Conservation (phyloP, 1,284 basidiomycete genomes). For the Cerioporus squamosus region DNA sequence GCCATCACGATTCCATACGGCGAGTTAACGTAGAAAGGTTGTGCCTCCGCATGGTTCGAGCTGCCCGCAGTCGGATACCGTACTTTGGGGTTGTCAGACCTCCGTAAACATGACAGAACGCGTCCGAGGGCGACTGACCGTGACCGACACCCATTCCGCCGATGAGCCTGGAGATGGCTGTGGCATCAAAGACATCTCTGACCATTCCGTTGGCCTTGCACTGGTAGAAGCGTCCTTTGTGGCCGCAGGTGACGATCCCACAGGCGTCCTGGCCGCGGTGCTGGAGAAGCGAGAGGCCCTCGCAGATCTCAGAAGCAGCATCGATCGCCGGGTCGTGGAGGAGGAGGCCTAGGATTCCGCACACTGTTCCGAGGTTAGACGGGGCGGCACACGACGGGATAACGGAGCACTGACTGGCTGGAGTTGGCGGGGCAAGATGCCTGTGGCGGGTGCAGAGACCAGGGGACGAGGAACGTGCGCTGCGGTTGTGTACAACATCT, state of each 20-base stretch:
- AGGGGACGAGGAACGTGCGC: slow-evolving; percentile 14
- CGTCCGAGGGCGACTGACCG: slow-evolving; percentile 57
- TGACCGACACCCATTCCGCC: slow-evolving; percentile 99
- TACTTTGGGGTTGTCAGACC: slow-evolving; percentile 52
- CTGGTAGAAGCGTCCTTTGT: slow-evolving; percentile 95
- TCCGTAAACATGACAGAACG: background rate
- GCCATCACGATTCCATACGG: slow-evolving; percentile 99
- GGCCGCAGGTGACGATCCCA: slow-evolving; percentile 96
- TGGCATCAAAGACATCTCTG: slow-evolving; percentile 92
- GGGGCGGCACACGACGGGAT: background rate
- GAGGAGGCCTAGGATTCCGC: slow-evolving; percentile 87
- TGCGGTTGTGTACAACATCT: slow-evolving; percentile 17
- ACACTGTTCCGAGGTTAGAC: slow-evolving; percentile 54
- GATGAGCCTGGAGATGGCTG: slow-evolving; percentile 76
- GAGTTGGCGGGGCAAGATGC: background rate
- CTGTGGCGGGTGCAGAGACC: slow-evolving; percentile 6
- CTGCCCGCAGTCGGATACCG: slow-evolving; percentile 98
- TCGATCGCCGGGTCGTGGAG: slow-evolving; percentile 78
- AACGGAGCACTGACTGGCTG: slow-evolving; percentile 13
- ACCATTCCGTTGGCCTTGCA: slow-evolving; percentile 99
- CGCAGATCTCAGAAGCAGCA: slow-evolving; percentile 86
- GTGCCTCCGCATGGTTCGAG: slow-evolving; percentile 97
- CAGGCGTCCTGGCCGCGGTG: slow-evolving; percentile 99
- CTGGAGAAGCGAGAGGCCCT: slow-evolving; percentile 90
- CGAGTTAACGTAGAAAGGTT: slow-evolving; percentile 99